phyloP scores from a whole-genome alignment of 176 grass and related monocot genomes.

The Chloris gayana region DNA sequence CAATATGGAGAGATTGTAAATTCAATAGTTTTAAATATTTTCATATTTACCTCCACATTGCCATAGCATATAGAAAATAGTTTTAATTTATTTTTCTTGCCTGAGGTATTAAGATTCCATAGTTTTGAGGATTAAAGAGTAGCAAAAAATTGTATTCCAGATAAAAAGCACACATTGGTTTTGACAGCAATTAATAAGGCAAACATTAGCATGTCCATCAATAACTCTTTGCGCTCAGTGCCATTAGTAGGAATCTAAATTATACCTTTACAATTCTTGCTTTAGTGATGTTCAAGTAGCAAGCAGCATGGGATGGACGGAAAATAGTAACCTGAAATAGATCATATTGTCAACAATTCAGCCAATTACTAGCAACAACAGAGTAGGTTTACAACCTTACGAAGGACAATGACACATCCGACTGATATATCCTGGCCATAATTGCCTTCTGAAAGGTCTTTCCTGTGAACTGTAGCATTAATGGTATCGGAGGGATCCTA shows the following conservation, averaged over 20 bases:
- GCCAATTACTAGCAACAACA: background rate
- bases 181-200: background rate
- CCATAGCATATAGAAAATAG: background rate
- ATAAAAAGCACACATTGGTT: background rate
- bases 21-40: background rate
- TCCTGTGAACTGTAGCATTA: slow-evolving; percentile 49
- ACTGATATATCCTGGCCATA: slow-evolving; percentile 43
- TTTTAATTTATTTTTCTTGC: background rate
- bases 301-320: slow-evolving; percentile 28
- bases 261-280: slow-evolving; percentile 57
- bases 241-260: background rate
- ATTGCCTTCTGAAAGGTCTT: slow-evolving; percentile 39
- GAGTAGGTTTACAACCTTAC: slow-evolving; percentile 26
- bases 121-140: background rate
- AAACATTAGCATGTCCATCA: background rate
- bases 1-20: too few relatives aligned
- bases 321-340: slow-evolving; percentile 56
- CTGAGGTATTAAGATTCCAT: background rate
- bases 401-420: slow-evolving; percentile 54
- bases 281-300: slow-evolving; percentile 60
- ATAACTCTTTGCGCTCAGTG: background rate
- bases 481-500: slow-evolving; percentile 57
- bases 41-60: background rate
- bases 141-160: slow-evolving; percentile 4
- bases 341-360: slow-evolving; percentile 4